Evolutionary conservation across 1,139 yeast species (phyloP), one percentile per base, ranked within the genome.

Genomic region (Zhuliangozyma blackwelliae): DNA sequence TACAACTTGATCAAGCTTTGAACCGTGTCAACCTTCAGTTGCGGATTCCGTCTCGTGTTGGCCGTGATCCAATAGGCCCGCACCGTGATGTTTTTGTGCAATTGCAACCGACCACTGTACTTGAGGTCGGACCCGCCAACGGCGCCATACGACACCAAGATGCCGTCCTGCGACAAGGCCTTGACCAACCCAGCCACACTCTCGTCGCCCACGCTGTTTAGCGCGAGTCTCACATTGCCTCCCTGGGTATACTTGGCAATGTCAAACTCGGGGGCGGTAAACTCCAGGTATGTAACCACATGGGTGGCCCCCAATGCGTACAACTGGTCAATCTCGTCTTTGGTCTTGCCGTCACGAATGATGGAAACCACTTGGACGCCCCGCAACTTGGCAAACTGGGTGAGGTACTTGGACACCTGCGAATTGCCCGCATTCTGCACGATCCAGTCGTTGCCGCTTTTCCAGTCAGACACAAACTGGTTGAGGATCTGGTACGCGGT

Each of bases 31-130:
- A 65, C 61, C 58, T 87, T 85, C 39, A 72, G 69, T 23, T 71
- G 39, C 2, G 90, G 88, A 50, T 84, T 65, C 37, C 66, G 59
- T 48, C 75, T 74, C 42, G 81, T 73, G 65, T 84, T 82, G 29
- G 73, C 80, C 8, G 96, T 83, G 37, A 89, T 76, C 97, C 97
- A 90, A 64, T 81, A 89, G 0, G 97, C 96, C 32, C 75, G 76
- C 29, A 88, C 79, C 19, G 82, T 78, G 40, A 90, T 58, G 52
- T 88, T 82, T 58, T 87, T 89, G 68, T 88, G 89, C 45, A 90
- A 47, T 30, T 53, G 57, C 3, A 43, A 35, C 12, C 45, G 37
- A 6, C 47, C 40, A 31, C 48, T 43, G 36, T 49, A 51, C 16
- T 33, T 37, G 21, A 55, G 46, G 1, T 96, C 95, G 58, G 83